These are phyloP conservation scores for Xerocomellus chrysenteron DNA, from an alignment of 768 basidiomycete species.

Conservation along the genomic window DNA sequence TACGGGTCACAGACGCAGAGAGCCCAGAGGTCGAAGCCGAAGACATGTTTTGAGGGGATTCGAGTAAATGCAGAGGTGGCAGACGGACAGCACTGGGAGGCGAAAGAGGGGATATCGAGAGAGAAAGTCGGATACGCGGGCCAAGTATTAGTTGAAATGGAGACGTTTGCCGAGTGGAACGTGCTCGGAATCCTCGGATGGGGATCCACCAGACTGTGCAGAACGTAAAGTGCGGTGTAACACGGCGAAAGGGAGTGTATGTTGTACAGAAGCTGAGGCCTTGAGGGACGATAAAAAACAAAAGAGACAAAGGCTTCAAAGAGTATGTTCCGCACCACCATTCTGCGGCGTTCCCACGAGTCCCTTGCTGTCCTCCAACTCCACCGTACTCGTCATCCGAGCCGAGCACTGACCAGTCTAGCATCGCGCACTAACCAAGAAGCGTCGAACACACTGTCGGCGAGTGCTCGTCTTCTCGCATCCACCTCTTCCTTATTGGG, in stretches of 20 bases:
- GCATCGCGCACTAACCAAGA: neutral
- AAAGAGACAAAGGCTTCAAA: neutral
- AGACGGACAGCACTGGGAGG: neutral
- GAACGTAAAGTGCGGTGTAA: conserved; percentile 9
- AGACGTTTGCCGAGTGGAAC: conserved; percentile 29
- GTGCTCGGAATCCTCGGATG: conserved; percentile 25
- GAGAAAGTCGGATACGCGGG: conserved; percentile 16
- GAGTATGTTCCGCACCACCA: neutral
- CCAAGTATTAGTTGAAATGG: conserved; percentile 11
- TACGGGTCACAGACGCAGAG: conserved; percentile 94
- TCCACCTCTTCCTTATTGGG: conserved; percentile 6
- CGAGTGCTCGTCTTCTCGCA: conserved; percentile 6
- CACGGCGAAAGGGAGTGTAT: conserved; percentile 27
- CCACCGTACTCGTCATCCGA: neutral
- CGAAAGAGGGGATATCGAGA: conserved; percentile 19
- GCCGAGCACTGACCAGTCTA: no score
- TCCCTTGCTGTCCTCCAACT: neutral
- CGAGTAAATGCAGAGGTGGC: conserved; percentile 6
- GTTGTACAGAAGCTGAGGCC: conserved; percentile 33
- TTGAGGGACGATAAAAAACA: conserved; percentile 20
- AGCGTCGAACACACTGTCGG: neutral
- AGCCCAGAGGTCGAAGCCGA: conserved; percentile 68
- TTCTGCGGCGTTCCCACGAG: conserved; percentile 19
- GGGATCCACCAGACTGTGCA: conserved; percentile 7
- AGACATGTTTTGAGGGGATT: conserved; percentile 47